Evolutionary conservation across 192 early-diverging fungal species (phyloP), one percentile per base, ranked within the genome.

Genomic region (Jimgerdemannia flammicorona): DNA sequence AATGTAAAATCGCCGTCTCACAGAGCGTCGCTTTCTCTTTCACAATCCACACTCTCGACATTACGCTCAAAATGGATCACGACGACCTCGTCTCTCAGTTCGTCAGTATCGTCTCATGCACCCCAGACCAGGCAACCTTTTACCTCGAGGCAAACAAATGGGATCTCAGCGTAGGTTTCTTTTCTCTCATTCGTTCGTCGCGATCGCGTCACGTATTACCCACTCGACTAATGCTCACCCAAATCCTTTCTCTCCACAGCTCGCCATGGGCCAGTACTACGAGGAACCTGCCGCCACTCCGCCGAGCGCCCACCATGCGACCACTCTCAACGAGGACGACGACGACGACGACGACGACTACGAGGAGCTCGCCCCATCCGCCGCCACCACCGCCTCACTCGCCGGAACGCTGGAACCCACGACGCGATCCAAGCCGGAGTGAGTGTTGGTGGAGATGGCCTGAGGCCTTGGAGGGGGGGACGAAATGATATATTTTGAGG

Each of bases 81-180:
- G 67, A 76, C 49, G 84, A 87, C 72, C 84, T 91, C 70, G 87
- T 92, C 79, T 80, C 79, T 20, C 76, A 87, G 67, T 93, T 91
- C 85, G 81, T 86, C 3, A 80, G 74, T 9, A 82, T 92, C 72
- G 88, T 85, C 42, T 80, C 82, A 2, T 82, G 85, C 68, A 78
- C 85, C 11, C 84, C 84, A 19, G 80, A 86, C 41, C 85, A 90
- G 79, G 93, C 93, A 10, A 78, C 84, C 42, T 94, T 94, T 79
- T 94, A 88, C 70, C 83, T 94, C 7, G 92, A 92, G 77, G 90
- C 89, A 29, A 89, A 87, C 82, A 90, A 92, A 69, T 94, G 94
- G 94, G 87, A 95, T 83, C 70, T 95, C 43, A 84, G 92, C 71
- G 91, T 92, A 89, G 39, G 54, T 67, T 8, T n/a, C 67, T 40